Evolutionary conservation across 129 eudicot genomes (phyloP).

Genomic region (Centaurea solstitialis): DNA sequence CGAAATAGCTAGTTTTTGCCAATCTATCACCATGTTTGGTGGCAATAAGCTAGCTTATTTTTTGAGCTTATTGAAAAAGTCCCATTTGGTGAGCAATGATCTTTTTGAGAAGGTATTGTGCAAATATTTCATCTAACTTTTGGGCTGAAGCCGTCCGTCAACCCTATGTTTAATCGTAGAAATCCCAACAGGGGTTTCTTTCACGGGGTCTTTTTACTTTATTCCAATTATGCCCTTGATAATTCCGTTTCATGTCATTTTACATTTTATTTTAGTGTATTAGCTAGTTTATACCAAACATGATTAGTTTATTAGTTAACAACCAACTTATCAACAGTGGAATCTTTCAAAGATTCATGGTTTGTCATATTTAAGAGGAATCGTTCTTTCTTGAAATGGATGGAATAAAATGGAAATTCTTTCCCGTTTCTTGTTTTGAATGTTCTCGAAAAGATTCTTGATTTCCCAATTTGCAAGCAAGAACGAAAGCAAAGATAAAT

Average conservation of each 20-base stretch:
- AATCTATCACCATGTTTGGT: background rate
- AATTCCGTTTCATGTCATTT: background rate
- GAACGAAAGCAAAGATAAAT: background rate
- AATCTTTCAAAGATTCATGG: background rate
- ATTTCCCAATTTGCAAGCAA: background rate
- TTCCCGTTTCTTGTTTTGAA: background rate
- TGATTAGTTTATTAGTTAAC: background rate
- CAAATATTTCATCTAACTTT: background rate
- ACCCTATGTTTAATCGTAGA: background rate
- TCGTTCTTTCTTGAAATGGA: background rate
- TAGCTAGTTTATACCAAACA: background rate
- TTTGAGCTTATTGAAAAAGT: background rate
- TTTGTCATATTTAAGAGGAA: background rate
- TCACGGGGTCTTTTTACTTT: background rate
- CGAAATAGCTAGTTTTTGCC: background rate
- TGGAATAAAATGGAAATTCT: background rate
- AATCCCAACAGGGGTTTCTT: background rate
- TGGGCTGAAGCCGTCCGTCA: background rate
- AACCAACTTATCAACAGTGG: background rate
- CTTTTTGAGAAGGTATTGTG: background rate
- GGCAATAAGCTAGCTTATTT: background rate
- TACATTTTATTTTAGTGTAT: background rate
- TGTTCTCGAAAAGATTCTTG: background rate
- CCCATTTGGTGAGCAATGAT: background rate
- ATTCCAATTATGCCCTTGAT: background rate